Percentiles rank a stretch among this genome's conserved stretches.
phyloP scores from a whole-genome alignment of 1,139 yeast genomes.

The Dujonia santamariae region DNA sequence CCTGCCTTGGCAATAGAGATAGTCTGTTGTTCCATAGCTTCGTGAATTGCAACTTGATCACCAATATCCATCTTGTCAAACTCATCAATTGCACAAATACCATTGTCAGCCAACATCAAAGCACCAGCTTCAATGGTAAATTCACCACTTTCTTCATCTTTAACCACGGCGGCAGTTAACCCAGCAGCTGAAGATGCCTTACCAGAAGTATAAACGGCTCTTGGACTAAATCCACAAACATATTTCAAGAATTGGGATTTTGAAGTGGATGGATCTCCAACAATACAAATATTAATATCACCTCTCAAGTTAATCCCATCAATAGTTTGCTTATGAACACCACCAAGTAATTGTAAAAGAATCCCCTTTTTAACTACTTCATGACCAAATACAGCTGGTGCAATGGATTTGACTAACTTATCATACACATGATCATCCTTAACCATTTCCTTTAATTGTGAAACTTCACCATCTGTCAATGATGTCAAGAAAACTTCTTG shows the following conservation, averaged over 20 bases:
- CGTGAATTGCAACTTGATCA: conserved; percentile 98
- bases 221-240: conserved; percentile 86
- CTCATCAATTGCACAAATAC: conserved; percentile 97
- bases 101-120: conserved; percentile 96
- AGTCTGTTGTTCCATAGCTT: conserved; percentile 99
- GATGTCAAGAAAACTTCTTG: conserved; percentile 81
- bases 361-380: conserved; percentile 93
- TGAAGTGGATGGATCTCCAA: conserved; percentile 98
- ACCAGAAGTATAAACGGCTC: conserved; percentile 97
- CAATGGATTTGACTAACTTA: conserved; percentile 82
- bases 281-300: conserved; percentile 93
- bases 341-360: conserved; percentile 84
- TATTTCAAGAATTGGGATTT: conserved; percentile 95
- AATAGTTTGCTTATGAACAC: conserved; percentile 91
- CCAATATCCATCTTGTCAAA: conserved; percentile 95
- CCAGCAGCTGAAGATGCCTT: conserved; percentile 99
- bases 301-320: conserved; percentile 97
- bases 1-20: conserved; percentile 98
- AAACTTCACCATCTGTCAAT: conserved; percentile 77
- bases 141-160: conserved; percentile 97
- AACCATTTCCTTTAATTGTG: conserved; percentile 87
- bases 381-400: conserved; percentile 97
- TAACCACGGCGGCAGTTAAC: conserved; percentile 95
- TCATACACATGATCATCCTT: conserved; percentile 84
- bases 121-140: conserved; percentile 99